phyloP scores from a whole-genome alignment of 179 eudicot species.

The Actinidia chinensis region DNA sequence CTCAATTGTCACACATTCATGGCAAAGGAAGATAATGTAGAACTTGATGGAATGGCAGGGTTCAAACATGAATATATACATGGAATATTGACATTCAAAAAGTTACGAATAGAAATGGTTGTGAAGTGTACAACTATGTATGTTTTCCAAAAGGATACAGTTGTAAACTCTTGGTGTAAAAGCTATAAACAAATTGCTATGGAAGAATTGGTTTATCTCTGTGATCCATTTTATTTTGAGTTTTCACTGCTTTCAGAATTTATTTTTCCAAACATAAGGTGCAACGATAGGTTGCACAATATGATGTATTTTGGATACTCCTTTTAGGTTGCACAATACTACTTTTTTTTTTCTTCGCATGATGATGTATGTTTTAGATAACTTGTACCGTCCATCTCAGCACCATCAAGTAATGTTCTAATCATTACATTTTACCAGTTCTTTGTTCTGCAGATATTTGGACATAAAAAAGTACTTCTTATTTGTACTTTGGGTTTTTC shows the following conservation, averaged over 20 bases:
- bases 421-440: slow-evolving; percentile 33
- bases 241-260: neutral
- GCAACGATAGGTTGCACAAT: neutral
- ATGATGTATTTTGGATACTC: neutral
- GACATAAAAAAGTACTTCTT: slow-evolving; percentile 63
- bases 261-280: no score
- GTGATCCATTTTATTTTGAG: neutral
- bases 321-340: no score
- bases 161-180: no score
- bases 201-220: neutral
- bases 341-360: no score
- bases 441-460: slow-evolving; percentile 63
- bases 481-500: slow-evolving; percentile 65
- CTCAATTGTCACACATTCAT: no score
- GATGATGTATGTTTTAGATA: neutral
- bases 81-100: no score
- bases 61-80: no score
- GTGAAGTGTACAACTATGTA: no score
- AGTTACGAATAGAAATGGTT: no score
- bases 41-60: no score
- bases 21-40: no score
- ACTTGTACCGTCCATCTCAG: slow-evolving; percentile 14
- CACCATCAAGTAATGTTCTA: slow-evolving; percentile 20
- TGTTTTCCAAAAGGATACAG: no score
- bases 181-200: neutral